A percentile compares a stretch with the other conserved stretches of the same genome.
These are phyloP conservation scores for Poa pratensis DNA, from an alignment of 176 grass and related monocot species.

Conservation along the genomic window DNA sequence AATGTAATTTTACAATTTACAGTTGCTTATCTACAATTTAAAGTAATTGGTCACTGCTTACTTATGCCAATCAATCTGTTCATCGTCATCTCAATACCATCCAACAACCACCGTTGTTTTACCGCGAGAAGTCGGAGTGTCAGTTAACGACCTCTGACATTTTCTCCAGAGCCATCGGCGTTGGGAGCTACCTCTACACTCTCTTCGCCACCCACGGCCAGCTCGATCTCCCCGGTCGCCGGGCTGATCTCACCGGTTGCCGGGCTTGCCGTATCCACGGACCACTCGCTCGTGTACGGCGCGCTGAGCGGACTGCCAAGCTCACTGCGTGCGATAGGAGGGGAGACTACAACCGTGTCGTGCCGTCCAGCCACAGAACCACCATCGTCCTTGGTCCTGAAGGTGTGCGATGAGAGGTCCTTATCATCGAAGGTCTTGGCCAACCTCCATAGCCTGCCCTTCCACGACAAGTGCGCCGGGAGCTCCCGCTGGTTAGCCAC, in stretches of 20 bases:
- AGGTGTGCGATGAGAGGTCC: conserved; percentile 54
- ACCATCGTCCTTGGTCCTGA: conserved; percentile 26
- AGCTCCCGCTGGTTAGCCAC: conserved; percentile 18
- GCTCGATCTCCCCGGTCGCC: conserved; percentile 26
- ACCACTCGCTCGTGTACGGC: conserved; percentile 22
- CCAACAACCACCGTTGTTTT: neutral
- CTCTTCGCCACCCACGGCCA: neutral
- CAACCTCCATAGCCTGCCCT: conserved; percentile 8
- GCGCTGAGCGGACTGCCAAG: conserved; percentile 34
- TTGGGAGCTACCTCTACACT: neutral
- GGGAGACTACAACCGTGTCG: neutral
- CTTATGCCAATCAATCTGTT: neutral
- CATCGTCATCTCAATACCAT: neutral
- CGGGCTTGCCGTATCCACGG: conserved; percentile 20
- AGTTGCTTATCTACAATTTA: neutral
- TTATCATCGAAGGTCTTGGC: conserved; percentile 44
- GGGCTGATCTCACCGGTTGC: conserved; percentile 32
- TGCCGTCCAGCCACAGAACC: conserved; percentile 2
- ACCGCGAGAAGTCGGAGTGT: neutral
- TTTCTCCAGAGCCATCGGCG: neutral
- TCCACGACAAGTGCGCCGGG: neutral
- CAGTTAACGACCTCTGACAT: neutral
- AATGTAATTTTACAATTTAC: neutral
- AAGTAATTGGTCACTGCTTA: neutral
- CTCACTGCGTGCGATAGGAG: neutral